A percentile compares a stretch with the other conserved stretches of the same genome.
These are phyloP conservation scores for Obelidium mucronatum DNA, from an alignment of 192 early-diverging fungal species.

Conservation along the genomic window DNA sequence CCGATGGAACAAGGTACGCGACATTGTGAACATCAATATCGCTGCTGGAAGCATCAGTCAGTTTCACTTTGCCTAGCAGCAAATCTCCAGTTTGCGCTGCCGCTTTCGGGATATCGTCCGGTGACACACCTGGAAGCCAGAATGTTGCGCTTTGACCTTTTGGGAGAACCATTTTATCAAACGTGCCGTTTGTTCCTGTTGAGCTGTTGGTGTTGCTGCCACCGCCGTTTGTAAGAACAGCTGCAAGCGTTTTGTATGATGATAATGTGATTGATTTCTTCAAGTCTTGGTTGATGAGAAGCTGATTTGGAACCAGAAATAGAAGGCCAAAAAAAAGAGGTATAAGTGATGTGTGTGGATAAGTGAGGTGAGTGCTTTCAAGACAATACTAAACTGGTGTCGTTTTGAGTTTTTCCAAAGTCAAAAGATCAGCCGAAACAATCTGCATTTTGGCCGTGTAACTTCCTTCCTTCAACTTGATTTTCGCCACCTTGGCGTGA, in stretches of 20 bases:
- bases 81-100: slow-evolving; percentile 83
- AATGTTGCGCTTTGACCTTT: slow-evolving; percentile 58
- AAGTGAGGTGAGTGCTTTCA: neutral
- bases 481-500: slow-evolving; percentile 74
- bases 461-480: slow-evolving; percentile 80
- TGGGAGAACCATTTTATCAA: slow-evolving; percentile 50
- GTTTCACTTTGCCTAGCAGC: slow-evolving; percentile 66
- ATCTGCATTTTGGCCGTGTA: slow-evolving; percentile 86
- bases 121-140: slow-evolving; percentile 64
- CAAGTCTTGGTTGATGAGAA: slow-evolving; percentile 70
- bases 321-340: neutral
- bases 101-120: slow-evolving; percentile 61
- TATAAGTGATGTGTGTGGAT: too few relatives aligned
- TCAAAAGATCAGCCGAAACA: slow-evolving; percentile 66
- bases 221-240: slow-evolving; percentile 58
- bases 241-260: slow-evolving; percentile 62
- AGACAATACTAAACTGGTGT: slow-evolving; percentile 36
- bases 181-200: neutral
- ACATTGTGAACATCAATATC: slow-evolving; percentile 40
- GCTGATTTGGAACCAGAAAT: slow-evolving; percentile 33
- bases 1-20: slow-evolving; percentile 60
- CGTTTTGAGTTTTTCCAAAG: slow-evolving; percentile 79
- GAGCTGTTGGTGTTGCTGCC: too few relatives aligned
- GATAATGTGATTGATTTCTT: slow-evolving; percentile 61
- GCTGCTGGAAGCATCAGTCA: slow-evolving; percentile 20